These are phyloP conservation scores for Senna tora DNA, from an alignment of 306 rosid genomes.

Conservation along the genomic window DNA sequence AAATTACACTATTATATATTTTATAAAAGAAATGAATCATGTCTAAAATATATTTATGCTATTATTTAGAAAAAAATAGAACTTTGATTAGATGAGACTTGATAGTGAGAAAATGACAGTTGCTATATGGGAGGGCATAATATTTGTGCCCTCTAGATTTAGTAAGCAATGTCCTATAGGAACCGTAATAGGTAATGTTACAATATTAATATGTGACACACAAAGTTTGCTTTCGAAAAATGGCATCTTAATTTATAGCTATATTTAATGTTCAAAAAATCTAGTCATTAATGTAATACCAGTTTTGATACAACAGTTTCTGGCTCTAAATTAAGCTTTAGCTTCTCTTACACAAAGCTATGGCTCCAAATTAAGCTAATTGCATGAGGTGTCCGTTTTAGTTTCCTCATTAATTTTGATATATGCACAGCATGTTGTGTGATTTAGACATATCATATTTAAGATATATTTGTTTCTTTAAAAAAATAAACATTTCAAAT, in stretches of 20 bases:
- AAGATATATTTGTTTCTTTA: not conserved
- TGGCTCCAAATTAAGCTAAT: conserved; percentile 2
- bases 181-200: not conserved
- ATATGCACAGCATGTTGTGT: not conserved
- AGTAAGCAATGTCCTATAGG: not conserved
- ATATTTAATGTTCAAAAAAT: not conserved
- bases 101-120: not conserved
- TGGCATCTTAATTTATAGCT: not conserved
- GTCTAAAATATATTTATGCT: too few relatives aligned
- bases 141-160: not conserved
- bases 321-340: not conserved
- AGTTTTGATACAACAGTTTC: not conserved
- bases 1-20: too few relatives aligned
- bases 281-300: not conserved
- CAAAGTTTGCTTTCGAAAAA: not conserved
- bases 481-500: not conserved
- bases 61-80: too few relatives aligned
- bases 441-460: not conserved
- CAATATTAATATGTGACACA: not conserved
- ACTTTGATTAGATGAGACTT: not conserved
- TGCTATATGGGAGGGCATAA: not conserved
- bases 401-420: not conserved
- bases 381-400: not conserved
- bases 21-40: too few relatives aligned
- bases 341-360: not conserved